Conservation (phyloP, 2,329 filamentous ascomycete genomes). For the Fusarium euwallaceae region DNA sequence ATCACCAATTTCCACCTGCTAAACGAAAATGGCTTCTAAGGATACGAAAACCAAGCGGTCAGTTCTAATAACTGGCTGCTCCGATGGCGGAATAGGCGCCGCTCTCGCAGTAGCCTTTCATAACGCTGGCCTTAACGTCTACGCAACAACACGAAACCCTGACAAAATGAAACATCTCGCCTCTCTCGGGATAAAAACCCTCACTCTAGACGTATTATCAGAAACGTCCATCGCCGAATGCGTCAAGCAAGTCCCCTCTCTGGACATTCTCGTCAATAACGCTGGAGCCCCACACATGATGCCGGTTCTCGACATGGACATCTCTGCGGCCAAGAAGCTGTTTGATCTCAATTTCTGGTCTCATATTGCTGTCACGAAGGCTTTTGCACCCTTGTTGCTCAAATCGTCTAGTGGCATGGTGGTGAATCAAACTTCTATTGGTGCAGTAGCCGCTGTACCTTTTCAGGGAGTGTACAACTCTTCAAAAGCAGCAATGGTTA, state of each 20-base stretch:
- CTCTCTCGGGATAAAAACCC: neutral
- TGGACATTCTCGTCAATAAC: constrained; percentile 25
- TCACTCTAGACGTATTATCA: constrained; percentile 10
- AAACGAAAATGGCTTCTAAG: neutral
- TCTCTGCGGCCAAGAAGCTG: constrained; percentile 40
- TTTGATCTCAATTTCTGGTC: constrained; percentile 60
- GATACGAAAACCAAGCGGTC: neutral
- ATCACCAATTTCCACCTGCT: neutral
- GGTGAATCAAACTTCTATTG: constrained; percentile 43
- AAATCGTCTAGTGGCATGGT: constrained; percentile 39
- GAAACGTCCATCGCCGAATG: constrained; percentile 40
- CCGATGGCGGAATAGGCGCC: neutral
- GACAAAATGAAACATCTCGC: neutral
- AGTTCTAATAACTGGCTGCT: neutral
- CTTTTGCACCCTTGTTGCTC: constrained; percentile 50
- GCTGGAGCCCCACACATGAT: constrained; percentile 14
- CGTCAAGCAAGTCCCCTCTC: neutral
- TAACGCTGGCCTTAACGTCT: neutral
- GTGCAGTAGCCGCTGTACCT: neutral
- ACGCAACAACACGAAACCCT: neutral
- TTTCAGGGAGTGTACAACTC: constrained; percentile 42
- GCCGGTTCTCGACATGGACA: constrained; percentile 12
- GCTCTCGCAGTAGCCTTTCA: neutral
- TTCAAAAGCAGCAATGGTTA: constrained; percentile 42
- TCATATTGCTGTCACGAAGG: constrained; percentile 52